Conservation (phyloP, 257 asterid species). For the Fraxinus quadrangulata region DNA sequence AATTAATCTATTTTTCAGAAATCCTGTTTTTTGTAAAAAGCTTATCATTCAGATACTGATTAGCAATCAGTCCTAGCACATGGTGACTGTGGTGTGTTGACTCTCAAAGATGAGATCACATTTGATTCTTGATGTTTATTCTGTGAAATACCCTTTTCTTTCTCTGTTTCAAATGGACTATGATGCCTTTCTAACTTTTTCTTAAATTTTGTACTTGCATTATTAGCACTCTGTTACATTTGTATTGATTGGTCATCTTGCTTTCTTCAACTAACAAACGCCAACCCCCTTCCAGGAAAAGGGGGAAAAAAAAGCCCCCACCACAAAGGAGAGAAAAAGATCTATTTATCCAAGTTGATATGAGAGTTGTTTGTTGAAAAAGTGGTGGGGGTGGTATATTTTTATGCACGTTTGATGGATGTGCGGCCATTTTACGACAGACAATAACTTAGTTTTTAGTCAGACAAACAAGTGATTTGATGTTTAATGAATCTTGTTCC, state of each 20-base stretch:
- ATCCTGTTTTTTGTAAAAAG: too few relatives aligned
- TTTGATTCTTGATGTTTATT: neutral
- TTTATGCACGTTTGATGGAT: neutral
- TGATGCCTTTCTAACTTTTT: neutral
- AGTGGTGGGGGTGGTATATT: neutral
- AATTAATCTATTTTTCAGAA: too few relatives aligned
- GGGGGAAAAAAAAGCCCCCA: neutral
- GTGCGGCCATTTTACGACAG: constrained; percentile 1
- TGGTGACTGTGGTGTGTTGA: neutral
- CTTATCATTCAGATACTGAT: neutral
- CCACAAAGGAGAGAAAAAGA: neutral
- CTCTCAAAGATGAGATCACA: neutral
- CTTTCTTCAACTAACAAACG: neutral
- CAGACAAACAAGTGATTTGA: constrained; percentile 26
- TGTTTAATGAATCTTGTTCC: constrained; percentile 27
- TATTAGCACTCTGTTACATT: neutral
- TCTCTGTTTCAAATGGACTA: neutral
- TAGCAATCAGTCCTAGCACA: neutral
- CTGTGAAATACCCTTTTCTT: neutral
- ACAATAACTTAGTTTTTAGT: constrained; percentile 9
- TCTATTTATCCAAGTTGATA: constrained; percentile 11
- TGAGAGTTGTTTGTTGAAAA: neutral
- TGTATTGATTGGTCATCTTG: neutral
- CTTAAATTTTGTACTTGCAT: neutral
- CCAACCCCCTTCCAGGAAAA: neutral